phyloP scores from a whole-genome alignment of 2,329 filamentous ascomycete species.

The Penicillium sclerotigenum region DNA sequence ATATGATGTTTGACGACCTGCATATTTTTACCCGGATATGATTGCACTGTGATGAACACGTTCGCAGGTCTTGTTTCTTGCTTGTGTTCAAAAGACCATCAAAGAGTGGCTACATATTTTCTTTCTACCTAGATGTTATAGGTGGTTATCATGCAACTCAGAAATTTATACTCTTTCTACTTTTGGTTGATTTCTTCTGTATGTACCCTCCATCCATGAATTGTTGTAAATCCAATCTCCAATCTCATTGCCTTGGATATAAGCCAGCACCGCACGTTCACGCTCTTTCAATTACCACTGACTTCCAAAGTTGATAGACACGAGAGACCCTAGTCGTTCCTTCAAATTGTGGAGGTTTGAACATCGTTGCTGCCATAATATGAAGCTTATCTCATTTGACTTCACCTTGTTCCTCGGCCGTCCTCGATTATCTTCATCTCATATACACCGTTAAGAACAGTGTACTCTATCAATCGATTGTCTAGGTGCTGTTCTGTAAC shows the following conservation, averaged over 20 bases:
- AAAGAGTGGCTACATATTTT: neutral
- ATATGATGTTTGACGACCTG: slow-evolving; percentile 17
- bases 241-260: neutral
- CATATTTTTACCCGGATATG: slow-evolving; percentile 11
- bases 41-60: neutral
- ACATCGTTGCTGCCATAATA: neutral
- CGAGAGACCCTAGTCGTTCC: neutral
- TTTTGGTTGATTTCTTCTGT: neutral
- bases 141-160: neutral
- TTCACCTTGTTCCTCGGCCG: no score
- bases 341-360: neutral
- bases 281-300: neutral
- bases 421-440: neutral
- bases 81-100: neutral
- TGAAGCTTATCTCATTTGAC: neutral
- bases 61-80: neutral
- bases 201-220: neutral
- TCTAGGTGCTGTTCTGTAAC: neutral
- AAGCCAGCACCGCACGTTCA: neutral
- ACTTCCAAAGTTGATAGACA: neutral
- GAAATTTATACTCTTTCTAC: neutral
- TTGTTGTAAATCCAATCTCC: neutral
- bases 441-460: neutral
- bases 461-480: neutral
- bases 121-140: neutral